Percentiles rank a stretch among this genome's conserved stretches.
These are phyloP conservation scores for Cydonia oblonga DNA, from an alignment of 331 rosid species.

Conservation along the genomic window DNA sequence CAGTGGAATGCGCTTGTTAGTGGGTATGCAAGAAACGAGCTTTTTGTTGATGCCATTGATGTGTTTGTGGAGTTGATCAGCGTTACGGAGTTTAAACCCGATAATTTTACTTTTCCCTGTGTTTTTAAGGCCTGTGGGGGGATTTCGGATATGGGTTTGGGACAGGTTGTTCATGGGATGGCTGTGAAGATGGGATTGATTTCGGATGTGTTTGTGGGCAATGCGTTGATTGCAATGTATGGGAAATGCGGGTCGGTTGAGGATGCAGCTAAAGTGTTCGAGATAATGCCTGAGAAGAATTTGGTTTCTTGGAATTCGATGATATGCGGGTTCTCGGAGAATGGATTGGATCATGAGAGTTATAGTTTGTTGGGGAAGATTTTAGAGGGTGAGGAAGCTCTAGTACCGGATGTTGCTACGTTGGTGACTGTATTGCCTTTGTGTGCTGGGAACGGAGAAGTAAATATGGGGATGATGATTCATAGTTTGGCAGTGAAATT, in stretches of 20 bases:
- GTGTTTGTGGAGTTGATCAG: conserved; percentile 40
- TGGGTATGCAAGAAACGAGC: conserved; percentile 46
- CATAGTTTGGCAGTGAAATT: conserved; percentile 74
- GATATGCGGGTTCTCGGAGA: conserved; percentile 48
- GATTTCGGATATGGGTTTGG: conserved; percentile 33
- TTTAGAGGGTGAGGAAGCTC: conserved; percentile 29
- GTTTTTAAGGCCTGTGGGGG: conserved; percentile 61
- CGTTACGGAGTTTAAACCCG: conserved; percentile 43
- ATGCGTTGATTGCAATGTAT: conserved; percentile 57
- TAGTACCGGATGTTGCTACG: conserved; percentile 63
- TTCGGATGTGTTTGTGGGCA: conserved; percentile 59
- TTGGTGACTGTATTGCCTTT: conserved; percentile 61
- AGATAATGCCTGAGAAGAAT: conserved; percentile 41
- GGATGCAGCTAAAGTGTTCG: conserved; percentile 49
- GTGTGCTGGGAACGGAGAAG: conserved; percentile 41
- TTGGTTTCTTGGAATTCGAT: conserved; percentile 82
- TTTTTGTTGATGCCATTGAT: conserved; percentile 32
- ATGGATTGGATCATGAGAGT: conserved; percentile 30
- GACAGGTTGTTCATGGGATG: conserved; percentile 50
- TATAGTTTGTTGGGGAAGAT: conserved; percentile 28
- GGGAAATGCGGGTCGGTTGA: conserved; percentile 48
- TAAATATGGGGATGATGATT: conserved; percentile 43
- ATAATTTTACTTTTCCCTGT: conserved; percentile 61
- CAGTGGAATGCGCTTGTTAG: conserved; percentile 79
- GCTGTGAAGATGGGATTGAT: conserved; percentile 44